A percentile compares a stretch with the other conserved stretches of the same genome.
Evolutionary conservation across 2,329 filamentous ascomycete species (phyloP).

Genomic region (Furcasterigmium furcatum): DNA sequence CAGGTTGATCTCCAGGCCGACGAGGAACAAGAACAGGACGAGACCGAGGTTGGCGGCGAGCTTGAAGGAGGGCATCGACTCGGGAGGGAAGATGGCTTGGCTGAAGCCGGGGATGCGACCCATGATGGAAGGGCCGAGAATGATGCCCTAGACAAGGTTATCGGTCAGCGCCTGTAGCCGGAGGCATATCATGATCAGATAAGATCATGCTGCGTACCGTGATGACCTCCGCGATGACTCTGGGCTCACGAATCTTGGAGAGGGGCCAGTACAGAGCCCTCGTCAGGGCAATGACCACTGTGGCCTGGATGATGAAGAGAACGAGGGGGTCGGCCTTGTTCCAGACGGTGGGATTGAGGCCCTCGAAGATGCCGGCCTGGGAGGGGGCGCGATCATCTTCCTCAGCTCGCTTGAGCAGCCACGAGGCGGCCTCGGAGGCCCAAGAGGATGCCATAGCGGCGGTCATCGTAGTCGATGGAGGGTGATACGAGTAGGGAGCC

Average conservation of each 20-base stretch:
- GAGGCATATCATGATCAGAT: no score
- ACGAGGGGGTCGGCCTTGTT: slow-evolving; percentile 70
- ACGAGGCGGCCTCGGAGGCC: neutral
- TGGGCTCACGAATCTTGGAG: slow-evolving; percentile 72
- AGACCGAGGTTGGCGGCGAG: slow-evolving; percentile 82
- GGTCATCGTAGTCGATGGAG: neutral
- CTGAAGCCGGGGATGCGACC: slow-evolving; percentile 80
- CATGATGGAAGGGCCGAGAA: slow-evolving; percentile 85
- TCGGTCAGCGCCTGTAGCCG: neutral
- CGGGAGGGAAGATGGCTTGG: slow-evolving; percentile 70
- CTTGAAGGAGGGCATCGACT: slow-evolving; percentile 71
- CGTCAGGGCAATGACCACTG: slow-evolving; percentile 46
- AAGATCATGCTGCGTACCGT: no score
- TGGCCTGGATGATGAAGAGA: slow-evolving; percentile 57
- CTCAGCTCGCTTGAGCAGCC: neutral
- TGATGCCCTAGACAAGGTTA: slow-evolving; percentile 59
- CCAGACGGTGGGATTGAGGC: slow-evolving; percentile 65
- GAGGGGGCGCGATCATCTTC: slow-evolving; percentile 20
- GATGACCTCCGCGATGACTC: slow-evolving; percentile 81
- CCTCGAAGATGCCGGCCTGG: slow-evolving; percentile 66
- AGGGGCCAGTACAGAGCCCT: slow-evolving; percentile 68
- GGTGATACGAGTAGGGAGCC: neutral
- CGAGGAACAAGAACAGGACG: slow-evolving; percentile 82
- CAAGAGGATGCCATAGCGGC: neutral
- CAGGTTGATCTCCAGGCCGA: slow-evolving; percentile 83